Evolutionary conservation across 2,329 filamentous ascomycete genomes (phyloP).

Genomic region (Emericellopsis atlantica): DNA sequence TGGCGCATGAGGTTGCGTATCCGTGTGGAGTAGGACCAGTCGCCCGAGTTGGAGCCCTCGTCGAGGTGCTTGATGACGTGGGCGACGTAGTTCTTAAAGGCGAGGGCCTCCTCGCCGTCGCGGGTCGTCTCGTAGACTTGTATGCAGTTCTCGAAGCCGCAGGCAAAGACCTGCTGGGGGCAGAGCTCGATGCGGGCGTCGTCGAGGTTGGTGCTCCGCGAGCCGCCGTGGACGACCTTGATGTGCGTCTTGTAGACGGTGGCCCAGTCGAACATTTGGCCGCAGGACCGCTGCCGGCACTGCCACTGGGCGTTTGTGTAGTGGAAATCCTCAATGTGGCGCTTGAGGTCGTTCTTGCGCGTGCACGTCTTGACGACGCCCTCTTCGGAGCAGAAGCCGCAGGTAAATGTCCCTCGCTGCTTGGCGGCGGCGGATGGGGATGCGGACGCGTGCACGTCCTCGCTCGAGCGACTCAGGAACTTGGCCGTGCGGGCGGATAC

Average conservation of each 20-base stretch:
- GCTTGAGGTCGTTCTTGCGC: constrained; percentile 33
- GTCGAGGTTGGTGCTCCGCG: constrained; percentile 22
- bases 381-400: constrained; percentile 28
- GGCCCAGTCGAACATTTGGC: constrained; percentile 33
- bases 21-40: constrained; percentile 30
- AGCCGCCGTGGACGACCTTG: constrained; percentile 28
- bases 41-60: constrained; percentile 21
- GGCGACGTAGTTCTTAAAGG: constrained; percentile 30
- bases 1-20: constrained; percentile 32
- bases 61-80: constrained; percentile 35
- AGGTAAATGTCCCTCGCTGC: constrained; percentile 24
- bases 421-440: constrained; percentile 14
- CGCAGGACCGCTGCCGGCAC: constrained; percentile 28
- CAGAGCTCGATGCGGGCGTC: constrained; percentile 29
- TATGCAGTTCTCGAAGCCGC: constrained; percentile 30
- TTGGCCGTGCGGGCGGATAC: constrained; percentile 23
- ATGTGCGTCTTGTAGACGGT: constrained; percentile 33
- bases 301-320: constrained; percentile 32
- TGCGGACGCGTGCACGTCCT: constrained; percentile 1
- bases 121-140: constrained; percentile 27
- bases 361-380: constrained; percentile 28
- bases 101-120: constrained; percentile 22
- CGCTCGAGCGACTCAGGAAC: constrained; percentile 15
- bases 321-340: constrained; percentile 35
- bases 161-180: constrained; percentile 33